Percentiles rank a stretch among this genome's conserved stretches.
phyloP scores from a whole-genome alignment of 805 yeast species.

The Dipodascopsis tothii region DNA sequence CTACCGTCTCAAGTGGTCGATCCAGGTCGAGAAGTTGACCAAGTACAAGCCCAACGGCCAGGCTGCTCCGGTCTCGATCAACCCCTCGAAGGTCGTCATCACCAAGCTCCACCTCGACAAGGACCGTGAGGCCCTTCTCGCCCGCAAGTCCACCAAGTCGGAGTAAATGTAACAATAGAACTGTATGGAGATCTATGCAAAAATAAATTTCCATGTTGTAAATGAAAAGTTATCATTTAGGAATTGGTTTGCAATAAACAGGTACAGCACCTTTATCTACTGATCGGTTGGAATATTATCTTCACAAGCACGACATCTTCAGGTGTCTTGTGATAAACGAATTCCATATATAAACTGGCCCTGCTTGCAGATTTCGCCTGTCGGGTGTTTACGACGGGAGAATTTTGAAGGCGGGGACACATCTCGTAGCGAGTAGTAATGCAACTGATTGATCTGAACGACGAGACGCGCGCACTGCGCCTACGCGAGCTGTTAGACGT shows the following conservation, averaged over 20 bases:
- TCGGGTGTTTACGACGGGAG: not conserved
- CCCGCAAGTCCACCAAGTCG: conserved; percentile 14
- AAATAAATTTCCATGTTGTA: not conserved
- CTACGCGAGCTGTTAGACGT: no score
- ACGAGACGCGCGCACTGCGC: no score
- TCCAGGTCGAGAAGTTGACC: conserved; percentile 94
- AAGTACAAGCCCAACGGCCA: conserved; percentile 98
- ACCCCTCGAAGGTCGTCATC: conserved; percentile 98
- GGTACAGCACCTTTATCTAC: no score
- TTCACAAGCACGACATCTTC: conserved; percentile 19
- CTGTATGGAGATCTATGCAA: not conserved
- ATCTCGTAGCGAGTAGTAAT: no score
- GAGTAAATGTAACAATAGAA: not conserved
- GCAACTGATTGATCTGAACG: no score
- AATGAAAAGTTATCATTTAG: not conserved
- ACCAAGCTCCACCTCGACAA: conserved; percentile 97
- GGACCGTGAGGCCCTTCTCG: conserved; percentile 96
- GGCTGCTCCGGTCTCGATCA: conserved; percentile 91
- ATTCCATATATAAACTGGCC: conserved; percentile 16
- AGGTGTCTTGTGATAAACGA: conserved; percentile 24
- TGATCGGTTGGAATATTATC: no score
- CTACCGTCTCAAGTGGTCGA: conserved; percentile 96
- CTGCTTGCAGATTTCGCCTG: conserved; percentile 18
- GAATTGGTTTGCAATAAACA: not conserved
- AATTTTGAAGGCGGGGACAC: conserved; percentile 20